Conservation (phyloP, 1,284 basidiomycete genomes). For the Naganishia sp. region DNA sequence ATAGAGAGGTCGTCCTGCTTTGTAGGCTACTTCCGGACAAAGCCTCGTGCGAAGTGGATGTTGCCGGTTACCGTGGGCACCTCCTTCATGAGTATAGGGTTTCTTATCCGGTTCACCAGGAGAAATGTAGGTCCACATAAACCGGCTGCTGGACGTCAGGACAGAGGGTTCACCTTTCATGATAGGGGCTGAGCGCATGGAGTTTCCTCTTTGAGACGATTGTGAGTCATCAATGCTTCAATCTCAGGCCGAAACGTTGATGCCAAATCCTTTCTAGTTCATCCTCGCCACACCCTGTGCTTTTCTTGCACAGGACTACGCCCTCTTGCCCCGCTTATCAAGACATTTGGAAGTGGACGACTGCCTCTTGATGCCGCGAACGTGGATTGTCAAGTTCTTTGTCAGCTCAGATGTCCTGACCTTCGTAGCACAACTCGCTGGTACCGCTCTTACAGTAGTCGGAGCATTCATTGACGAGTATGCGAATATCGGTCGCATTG, state of each 20-base stretch:
- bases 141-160: not conserved
- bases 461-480: constrained; percentile 34
- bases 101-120: constrained; percentile 34
- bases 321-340: constrained; percentile 36
- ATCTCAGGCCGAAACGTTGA: not conserved
- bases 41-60: constrained; percentile 34
- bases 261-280: constrained; percentile 28
- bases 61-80: constrained; percentile 31
- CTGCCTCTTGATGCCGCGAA: constrained; percentile 26
- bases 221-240: constrained; percentile 23
- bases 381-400: constrained; percentile 34
- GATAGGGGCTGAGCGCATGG: constrained; percentile 35
- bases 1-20: too few relatives aligned
- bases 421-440: constrained; percentile 37
- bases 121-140: constrained; percentile 22
- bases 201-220: constrained; percentile 37
- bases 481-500: constrained; percentile 29
- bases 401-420: constrained; percentile 36
- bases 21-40: constrained; percentile 33
- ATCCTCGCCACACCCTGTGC: constrained; percentile 38
- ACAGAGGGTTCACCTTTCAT: not conserved
- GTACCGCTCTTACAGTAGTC: constrained; percentile 37
- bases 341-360: constrained; percentile 32
- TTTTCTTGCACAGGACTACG: constrained; percentile 38
- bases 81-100: constrained; percentile 36